Base-by-base conservation (phyloP, 805 yeast species). In the Spathaspora girioi region DNA sequence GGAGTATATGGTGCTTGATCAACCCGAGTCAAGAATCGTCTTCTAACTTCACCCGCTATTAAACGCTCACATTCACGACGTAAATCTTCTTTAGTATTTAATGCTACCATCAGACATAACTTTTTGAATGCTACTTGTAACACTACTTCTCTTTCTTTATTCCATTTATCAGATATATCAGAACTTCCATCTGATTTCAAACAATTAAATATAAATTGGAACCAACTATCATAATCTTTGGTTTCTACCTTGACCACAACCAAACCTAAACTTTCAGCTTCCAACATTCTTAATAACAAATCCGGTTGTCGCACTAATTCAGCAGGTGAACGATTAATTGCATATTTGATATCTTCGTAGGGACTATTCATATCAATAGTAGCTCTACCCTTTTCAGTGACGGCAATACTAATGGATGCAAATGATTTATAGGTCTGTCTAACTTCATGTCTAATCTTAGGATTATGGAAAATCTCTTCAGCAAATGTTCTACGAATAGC, bases 1-100 rank as follows among this genome's bases (percentile, higher is more conserved):
- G 98, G 97, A 58, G 87, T 84, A 68, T 75, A 92, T 31, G 99
- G 97, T 1, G 98, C 97, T 72, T 92, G 98, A 65, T 93, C 94
- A 35, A 94, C 77, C 60, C 84, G 86, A 19, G 80, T 76, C 65
- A 82, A 73, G 61, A 93, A 87, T 27, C 79, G 74, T 43, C 79
- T 77, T 58, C 98, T 84, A 35, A 93, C 82, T 52, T 85, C 84
- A 52, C 76, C 78, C 47, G 84, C 84, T 44, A 94, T 76, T 43
- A 82, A 64, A 50, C 87, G 79, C 65, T 88, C 88, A 70, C 97
- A 87, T 50, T 79, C 85, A 51, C 86, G 80, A 50, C 90, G 81
- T 50, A 93, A 75, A 50, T 84, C 87, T 61, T 92, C 98, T 56
- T 92, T 89, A 47, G 94, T 84, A 62, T 87, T 88, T 46, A 84